Conservation (phyloP, 2,329 filamentous ascomycete species). For the Gaeumannomyces tritici region DNA sequence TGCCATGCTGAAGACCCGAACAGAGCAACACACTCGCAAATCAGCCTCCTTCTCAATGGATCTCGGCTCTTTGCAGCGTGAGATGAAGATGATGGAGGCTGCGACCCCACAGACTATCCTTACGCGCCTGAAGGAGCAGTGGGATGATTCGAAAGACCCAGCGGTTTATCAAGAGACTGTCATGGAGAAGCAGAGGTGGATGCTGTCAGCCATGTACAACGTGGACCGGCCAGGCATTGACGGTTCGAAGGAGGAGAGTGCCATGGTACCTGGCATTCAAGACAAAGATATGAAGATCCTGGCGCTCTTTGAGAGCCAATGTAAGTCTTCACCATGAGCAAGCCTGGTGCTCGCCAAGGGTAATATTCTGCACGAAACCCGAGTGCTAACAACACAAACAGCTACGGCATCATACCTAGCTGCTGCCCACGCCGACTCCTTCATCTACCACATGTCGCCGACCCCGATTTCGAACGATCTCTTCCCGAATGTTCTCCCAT, state of each 20-base stretch:
- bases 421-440: slow-evolving; percentile 26
- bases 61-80: slow-evolving; percentile 34
- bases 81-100: slow-evolving; percentile 44
- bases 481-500: slow-evolving; percentile 29
- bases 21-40: slow-evolving; percentile 6
- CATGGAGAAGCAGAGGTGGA: slow-evolving; percentile 26
- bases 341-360: no score
- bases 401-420: slow-evolving; percentile 41
- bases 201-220: slow-evolving; percentile 32
- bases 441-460: slow-evolving; percentile 36
- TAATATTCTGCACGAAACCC: no score
- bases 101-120: slow-evolving; percentile 42
- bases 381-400: slow-evolving; percentile 15
- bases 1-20: neutral
- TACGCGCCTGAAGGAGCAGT: slow-evolving; percentile 42
- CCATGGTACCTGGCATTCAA: slow-evolving; percentile 1
- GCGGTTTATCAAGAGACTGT: slow-evolving; percentile 41
- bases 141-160: slow-evolving; percentile 37
- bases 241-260: slow-evolving; percentile 4
- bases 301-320: slow-evolving; percentile 40
- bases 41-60: slow-evolving; percentile 17
- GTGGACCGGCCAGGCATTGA: slow-evolving; percentile 23
- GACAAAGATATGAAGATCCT: slow-evolving; percentile 24
- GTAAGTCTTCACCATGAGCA: slow-evolving; percentile 21
- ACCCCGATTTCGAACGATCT: slow-evolving; percentile 25